Base-by-base conservation (phyloP, 1,284 basidiomycete genomes). In the Apiotrichum siamense region DNA sequence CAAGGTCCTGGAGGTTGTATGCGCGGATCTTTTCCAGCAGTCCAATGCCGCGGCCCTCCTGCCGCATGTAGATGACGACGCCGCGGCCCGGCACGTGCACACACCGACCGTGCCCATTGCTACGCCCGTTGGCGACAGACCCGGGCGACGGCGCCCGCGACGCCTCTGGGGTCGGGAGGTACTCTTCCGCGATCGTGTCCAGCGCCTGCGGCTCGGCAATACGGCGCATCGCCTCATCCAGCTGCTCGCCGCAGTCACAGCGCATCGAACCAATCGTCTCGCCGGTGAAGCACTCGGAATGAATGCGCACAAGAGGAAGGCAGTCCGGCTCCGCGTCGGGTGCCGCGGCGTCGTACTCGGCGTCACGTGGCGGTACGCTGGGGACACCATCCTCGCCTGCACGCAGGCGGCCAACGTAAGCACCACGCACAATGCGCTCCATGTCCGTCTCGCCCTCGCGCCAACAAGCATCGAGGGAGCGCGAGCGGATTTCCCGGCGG, bases 11-110 rank as follows among this genome's bases (percentile, higher is more conserved):
- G 26, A 98, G 78, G 68, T 99, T 99, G 78, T 99, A 99, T 12
- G 96, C 96, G 44, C 89, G 83, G 53, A 99, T 88, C 73, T 99
- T 99, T 55, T 92, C 92, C 32, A 97, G 76, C 5, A 99, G 77
- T 0, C 96, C 96, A 59, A 99, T 99, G 3, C 96, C 96, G 18
- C 96, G 84, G n/a, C 96, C 96, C 73, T 99, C 96, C 74, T 99
- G 96, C 15, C 96, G 85, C 58, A 99, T 82, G 74, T 99, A 99
- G 52, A 98, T 82, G 52, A 98, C 86, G 3, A 88, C 92, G n/a
- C 96, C 96, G 12, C 90, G 84, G 4, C 88, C 88, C 1, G 86
- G 86, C 0, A 73, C 65, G 20, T 42, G 41, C 5, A 43, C 42
- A 29, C 37, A n/a, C n/a, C n/a, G n/a, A n/a, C n/a, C n/a, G n/a